Evolutionary conservation across 106 monocot genomes (phyloP).

Genomic region (Platanthera zijinensis): DNA sequence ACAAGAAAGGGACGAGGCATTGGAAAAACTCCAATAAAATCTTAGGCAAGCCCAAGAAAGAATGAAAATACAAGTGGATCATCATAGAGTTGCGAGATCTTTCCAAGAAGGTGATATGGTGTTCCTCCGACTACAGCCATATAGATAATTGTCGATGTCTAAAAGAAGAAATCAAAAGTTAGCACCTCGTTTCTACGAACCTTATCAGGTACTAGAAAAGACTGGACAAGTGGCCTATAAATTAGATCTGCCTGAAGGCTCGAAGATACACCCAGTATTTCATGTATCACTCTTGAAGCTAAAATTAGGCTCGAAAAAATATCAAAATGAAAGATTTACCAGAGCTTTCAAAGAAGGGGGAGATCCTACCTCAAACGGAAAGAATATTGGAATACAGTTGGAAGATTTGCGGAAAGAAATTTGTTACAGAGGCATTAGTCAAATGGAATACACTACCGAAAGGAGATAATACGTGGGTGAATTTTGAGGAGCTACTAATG

Average conservation of each 20-base stretch:
- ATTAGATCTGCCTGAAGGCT: background rate
- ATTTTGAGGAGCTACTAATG: no score
- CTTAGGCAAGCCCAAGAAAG: no score
- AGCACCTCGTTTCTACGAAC: background rate
- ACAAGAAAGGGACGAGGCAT: background rate
- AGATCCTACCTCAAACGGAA: no score
- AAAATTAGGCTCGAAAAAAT: no score
- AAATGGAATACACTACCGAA: no score
- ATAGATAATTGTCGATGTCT: background rate
- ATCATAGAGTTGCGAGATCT: background rate
- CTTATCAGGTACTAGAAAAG: background rate
- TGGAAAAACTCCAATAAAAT: no score
- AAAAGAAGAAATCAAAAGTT: background rate
- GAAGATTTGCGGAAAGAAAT: no score
- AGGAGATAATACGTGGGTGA: no score
- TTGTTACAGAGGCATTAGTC: no score
- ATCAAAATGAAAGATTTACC: no score
- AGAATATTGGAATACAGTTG: no score
- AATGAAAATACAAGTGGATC: no score
- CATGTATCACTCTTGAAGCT: background rate
- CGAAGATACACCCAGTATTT: background rate
- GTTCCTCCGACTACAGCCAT: background rate
- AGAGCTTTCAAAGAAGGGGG: background rate
- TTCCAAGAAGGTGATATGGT: background rate
- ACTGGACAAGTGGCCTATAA: background rate